Evolutionary conservation across 768 basidiomycete species (phyloP).

Genomic region (Lanmaoa pseudosensibilis): DNA sequence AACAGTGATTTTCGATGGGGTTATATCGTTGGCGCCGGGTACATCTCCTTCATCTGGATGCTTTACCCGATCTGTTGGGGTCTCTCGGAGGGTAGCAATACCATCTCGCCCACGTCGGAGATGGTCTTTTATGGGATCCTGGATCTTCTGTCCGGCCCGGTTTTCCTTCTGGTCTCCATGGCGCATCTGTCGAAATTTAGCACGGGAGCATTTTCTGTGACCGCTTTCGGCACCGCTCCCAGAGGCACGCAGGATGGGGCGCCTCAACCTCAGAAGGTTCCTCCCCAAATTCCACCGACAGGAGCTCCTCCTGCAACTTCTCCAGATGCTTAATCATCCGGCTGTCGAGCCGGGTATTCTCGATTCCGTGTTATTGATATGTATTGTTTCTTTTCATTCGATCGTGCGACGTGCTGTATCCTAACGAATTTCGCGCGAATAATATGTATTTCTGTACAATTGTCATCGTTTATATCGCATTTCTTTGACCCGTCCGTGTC

Average conservation of each 20-base stretch:
- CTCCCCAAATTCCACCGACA: not conserved
- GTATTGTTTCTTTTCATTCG: no score
- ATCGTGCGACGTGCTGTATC: not conserved
- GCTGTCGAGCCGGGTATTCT: not conserved
- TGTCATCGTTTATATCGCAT: not conserved
- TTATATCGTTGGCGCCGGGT: constrained; percentile 38
- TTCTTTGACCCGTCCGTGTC: not conserved
- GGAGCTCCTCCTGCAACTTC: not conserved
- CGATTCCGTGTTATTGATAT: not conserved
- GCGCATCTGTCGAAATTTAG: constrained; percentile 1
- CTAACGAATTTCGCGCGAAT: not conserved
- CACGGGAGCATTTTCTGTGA: not conserved
- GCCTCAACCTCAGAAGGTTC: not conserved
- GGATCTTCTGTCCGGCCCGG: constrained; percentile 38
- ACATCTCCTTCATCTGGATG: constrained; percentile 54
- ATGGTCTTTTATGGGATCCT: constrained; percentile 57
- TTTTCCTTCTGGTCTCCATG: constrained; percentile 38
- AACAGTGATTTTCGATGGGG: constrained; percentile 23
- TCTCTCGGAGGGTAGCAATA: constrained; percentile 51
- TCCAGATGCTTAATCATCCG: not conserved
- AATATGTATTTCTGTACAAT: not conserved
- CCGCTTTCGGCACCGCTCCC: constrained; percentile 8
- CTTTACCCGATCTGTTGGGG: constrained; percentile 62
- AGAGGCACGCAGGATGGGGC: constrained; percentile 5
- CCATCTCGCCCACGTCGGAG: constrained; percentile 49